Conservation (phyloP, 2,329 filamentous ascomycete species). For the Monosporascus cannonballus region DNA sequence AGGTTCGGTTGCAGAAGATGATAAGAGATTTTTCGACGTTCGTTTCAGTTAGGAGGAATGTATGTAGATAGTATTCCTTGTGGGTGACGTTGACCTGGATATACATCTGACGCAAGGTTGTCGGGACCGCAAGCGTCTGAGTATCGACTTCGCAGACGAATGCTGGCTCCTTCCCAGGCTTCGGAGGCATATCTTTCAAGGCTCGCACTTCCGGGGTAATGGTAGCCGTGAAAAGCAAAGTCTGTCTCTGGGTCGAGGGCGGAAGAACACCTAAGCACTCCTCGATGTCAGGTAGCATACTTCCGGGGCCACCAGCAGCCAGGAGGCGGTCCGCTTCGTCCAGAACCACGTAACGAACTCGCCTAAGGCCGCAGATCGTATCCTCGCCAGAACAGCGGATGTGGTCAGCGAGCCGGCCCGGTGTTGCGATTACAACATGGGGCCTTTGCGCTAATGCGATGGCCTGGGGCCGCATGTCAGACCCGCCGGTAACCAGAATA, state of each 20-base stretch:
- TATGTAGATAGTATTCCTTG: slow-evolving; percentile 90
- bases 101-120: slow-evolving; percentile 77
- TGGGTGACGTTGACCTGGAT: slow-evolving; percentile 85
- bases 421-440: slow-evolving; percentile 91
- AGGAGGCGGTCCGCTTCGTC: slow-evolving; percentile 94
- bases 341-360: slow-evolving; percentile 80
- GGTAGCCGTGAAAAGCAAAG: slow-evolving; percentile 91
- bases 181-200: slow-evolving; percentile 69
- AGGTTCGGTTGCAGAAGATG: slow-evolving; percentile 89
- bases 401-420: slow-evolving; percentile 87
- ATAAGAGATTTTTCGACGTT: slow-evolving; percentile 77
- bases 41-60: slow-evolving; percentile 71
- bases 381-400: slow-evolving; percentile 88
- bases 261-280: slow-evolving; percentile 81
- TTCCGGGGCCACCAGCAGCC: slow-evolving; percentile 64
- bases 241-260: slow-evolving; percentile 74
- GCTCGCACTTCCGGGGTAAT: slow-evolving; percentile 88
- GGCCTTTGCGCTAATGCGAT: slow-evolving; percentile 75
- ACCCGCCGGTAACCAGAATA: slow-evolving; percentile 83
- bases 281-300: slow-evolving; percentile 92
- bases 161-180: slow-evolving; percentile 65
- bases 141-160: slow-evolving; percentile 88
- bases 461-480: slow-evolving; percentile 88
- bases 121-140: slow-evolving; percentile 67
- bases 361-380: slow-evolving; percentile 73